Percentiles rank a stretch among this genome's conserved stretches.
phyloP scores from a whole-genome alignment of 305 asterid genomes.

The Solanum hybrid region DNA sequence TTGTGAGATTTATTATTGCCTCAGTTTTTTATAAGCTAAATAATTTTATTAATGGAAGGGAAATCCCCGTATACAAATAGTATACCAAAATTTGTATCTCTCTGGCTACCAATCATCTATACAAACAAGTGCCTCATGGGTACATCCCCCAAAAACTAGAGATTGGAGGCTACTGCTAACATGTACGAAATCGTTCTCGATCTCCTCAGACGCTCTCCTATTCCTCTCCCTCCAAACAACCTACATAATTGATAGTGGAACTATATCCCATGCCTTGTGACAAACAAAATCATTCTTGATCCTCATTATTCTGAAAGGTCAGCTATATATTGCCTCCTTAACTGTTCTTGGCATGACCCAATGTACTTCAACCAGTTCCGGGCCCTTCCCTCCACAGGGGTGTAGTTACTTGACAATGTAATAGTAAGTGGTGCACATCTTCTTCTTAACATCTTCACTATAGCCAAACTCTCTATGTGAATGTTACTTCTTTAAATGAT shows the following conservation, averaged over 20 bases:
- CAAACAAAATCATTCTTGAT: not conserved
- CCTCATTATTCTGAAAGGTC: not conserved
- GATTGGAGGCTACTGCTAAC: not conserved
- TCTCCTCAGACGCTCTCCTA: not conserved
- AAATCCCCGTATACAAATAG: not conserved
- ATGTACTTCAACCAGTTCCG: not conserved
- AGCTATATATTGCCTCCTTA: not conserved
- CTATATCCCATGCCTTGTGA: not conserved
- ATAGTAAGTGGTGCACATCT: no score
- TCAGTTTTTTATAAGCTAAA: no score
- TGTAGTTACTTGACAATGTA: no score
- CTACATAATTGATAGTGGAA: not conserved
- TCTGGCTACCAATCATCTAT: not conserved
- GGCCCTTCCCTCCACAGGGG: no score
- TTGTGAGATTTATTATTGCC: not conserved
- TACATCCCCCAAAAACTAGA: not conserved
- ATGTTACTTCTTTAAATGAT: no score
- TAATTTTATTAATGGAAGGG: not conserved
- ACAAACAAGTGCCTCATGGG: not conserved
- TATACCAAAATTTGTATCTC: not conserved
- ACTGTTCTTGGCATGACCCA: not conserved
- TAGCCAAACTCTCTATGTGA: no score
- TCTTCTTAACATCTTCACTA: no score
- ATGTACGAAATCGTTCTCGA: no score
- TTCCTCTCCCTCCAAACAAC: not conserved